A percentile compares a stretch with the other conserved stretches of the same genome.
Evolutionary conservation across 108 stramenopile genomes (phyloP).

Genomic region (Cyclostephanos invisitatus): DNA sequence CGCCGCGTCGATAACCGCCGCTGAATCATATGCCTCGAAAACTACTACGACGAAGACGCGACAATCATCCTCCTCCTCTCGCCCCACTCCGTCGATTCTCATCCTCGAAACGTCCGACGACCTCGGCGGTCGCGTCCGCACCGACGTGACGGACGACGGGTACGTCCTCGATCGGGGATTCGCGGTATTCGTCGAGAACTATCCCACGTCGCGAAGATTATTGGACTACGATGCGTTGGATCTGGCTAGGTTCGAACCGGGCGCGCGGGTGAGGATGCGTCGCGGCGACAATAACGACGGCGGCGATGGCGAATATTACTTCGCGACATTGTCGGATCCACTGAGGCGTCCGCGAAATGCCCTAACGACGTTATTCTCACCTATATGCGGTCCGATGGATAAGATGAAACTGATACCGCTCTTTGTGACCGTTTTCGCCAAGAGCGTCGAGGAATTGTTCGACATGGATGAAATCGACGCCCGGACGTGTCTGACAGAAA

Average conservation of each 20-base stretch:
- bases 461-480: conserved; percentile 73
- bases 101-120: conserved; percentile 62
- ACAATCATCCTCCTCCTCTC: conserved; percentile 11
- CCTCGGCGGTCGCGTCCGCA: conserved; percentile 79
- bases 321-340: conserved; percentile 79
- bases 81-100: conserved; percentile 27
- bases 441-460: conserved; percentile 71
- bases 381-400: conserved; percentile 69
- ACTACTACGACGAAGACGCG: no score
- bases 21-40: conserved; percentile 15
- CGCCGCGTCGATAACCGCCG: conserved; percentile 63
- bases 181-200: conserved; percentile 89
- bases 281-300: neutral
- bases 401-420: conserved; percentile 68
- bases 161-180: conserved; percentile 84
- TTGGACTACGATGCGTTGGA: conserved; percentile 70
- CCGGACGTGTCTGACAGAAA: conserved; percentile 52
- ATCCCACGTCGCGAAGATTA: conserved; percentile 64
- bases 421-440: conserved; percentile 59
- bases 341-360: conserved; percentile 63
- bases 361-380: conserved; percentile 55
- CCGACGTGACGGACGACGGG: conserved; percentile 69
- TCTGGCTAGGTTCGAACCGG: conserved; percentile 68
- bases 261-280: conserved; percentile 72
- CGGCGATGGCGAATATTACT: neutral